These are phyloP conservation scores for Cucurbita maxima DNA, from an alignment of 306 rosid genomes.

Conservation along the genomic window DNA sequence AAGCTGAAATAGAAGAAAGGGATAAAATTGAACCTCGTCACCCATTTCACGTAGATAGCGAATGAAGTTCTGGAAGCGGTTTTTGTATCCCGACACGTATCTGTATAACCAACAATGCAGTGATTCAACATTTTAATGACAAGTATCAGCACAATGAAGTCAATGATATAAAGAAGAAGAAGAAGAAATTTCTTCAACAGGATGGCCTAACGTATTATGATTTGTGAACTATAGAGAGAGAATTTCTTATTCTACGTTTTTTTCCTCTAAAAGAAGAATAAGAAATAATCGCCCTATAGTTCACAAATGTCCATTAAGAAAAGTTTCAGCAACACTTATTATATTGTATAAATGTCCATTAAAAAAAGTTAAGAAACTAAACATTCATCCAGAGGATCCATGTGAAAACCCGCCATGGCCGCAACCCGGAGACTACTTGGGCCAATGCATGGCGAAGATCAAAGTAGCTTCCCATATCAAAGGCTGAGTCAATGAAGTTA, in stretches of 20 bases:
- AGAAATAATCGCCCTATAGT: not conserved
- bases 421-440: not conserved
- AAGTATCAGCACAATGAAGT: not conserved
- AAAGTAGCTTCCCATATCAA: not conserved
- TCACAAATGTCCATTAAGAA: not conserved
- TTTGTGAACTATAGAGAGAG: no score
- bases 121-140: not conserved
- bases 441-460: not conserved
- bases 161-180: not conserved
- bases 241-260: no score
- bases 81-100: slow-evolving; percentile 48
- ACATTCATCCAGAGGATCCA: not conserved
- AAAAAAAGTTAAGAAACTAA: not conserved
- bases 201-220: no score
- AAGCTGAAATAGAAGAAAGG: not conserved
- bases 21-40: slow-evolving; percentile 27
- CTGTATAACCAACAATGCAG: slow-evolving; percentile 18
- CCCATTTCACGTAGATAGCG: slow-evolving; percentile 51
- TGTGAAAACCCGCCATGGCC: no score
- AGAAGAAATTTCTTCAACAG: not conserved
- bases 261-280: no score
- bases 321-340: not conserved
- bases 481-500: not conserved
- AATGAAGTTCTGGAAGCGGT: slow-evolving; percentile 49
- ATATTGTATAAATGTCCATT: not conserved